Conservation (phyloP, 192 early-diverging fungal species). For the Entrophospora sp. region DNA sequence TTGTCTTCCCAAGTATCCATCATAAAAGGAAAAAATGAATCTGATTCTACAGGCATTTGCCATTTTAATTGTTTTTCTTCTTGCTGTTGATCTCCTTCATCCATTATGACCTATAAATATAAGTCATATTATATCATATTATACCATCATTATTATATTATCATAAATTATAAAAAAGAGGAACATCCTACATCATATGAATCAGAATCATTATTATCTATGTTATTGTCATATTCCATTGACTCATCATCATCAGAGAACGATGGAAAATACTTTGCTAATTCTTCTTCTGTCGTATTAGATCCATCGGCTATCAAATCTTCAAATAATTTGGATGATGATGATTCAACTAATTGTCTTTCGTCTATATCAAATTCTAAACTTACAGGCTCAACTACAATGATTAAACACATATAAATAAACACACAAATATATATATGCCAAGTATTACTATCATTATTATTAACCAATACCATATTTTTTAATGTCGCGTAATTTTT, state of each 20-base stretch:
- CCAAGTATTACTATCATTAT: not conserved
- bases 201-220: no score
- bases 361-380: no score
- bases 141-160: not conserved
- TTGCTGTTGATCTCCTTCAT: constrained; percentile 17
- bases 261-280: no score
- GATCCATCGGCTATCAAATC: no score
- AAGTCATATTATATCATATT: not conserved
- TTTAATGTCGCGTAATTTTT: constrained; percentile 24
- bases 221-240: no score
- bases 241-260: no score
- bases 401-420: not conserved
- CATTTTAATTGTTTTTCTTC: constrained; percentile 22
- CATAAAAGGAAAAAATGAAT: constrained; percentile 57
- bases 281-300: no score
- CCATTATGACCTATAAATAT: not conserved
- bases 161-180: not conserved
- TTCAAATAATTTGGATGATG: no score
- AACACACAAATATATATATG: not conserved
- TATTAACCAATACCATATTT: constrained; percentile 28
- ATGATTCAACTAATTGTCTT: no score
- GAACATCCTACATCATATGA: not conserved
- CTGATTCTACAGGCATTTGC: constrained; percentile 29
- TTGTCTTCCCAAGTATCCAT: constrained; percentile 79
- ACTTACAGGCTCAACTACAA: no score